Evolutionary conservation across 1,284 basidiomycete species (phyloP).

Genomic region (Fomitiporia mediterranea): DNA sequence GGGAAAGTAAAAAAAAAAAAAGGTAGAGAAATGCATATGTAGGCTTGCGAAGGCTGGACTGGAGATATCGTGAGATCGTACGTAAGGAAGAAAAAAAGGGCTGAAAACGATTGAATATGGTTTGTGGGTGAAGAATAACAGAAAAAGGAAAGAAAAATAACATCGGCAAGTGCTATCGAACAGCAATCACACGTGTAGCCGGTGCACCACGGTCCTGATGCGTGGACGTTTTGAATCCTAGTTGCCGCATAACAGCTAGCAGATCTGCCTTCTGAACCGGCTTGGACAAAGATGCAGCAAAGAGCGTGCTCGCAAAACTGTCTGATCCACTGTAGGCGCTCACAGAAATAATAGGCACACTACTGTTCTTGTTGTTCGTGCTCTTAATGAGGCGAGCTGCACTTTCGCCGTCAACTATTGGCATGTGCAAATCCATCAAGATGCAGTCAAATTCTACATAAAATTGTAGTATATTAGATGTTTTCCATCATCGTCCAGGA

Average conservation of each 20-base stretch:
- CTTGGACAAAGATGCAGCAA: conserved; percentile 83
- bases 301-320: conserved; percentile 64
- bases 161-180: conserved; percentile 27
- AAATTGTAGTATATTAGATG: no score
- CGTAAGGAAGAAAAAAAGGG: conserved; percentile 26
- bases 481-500: no score
- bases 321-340: conserved; percentile 77
- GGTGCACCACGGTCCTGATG: conserved; percentile 45
- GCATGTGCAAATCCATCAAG: conserved; percentile 88
- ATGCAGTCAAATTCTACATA: conserved; percentile 79
- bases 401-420: conserved; percentile 90
- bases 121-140: conserved; percentile 27
- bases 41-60: conserved; percentile 2
- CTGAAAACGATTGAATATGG: conserved; percentile 25
- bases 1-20: conserved; percentile 2
- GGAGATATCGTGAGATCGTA: conserved; percentile 5
- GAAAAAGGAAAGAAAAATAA: conserved; percentile 16
- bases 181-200: conserved; percentile 39
- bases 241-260: conserved; percentile 71
- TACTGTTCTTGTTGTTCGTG: conserved; percentile 88
- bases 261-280: conserved; percentile 85
- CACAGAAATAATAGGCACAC: conserved; percentile 88
- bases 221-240: conserved; percentile 88
- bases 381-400: conserved; percentile 92
- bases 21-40: conserved; percentile 17